Percentiles rank a stretch among this genome's conserved stretches.
These are phyloP conservation scores for Fraxinus baroniana DNA, from an alignment of 305 asterid species.

Conservation along the genomic window DNA sequence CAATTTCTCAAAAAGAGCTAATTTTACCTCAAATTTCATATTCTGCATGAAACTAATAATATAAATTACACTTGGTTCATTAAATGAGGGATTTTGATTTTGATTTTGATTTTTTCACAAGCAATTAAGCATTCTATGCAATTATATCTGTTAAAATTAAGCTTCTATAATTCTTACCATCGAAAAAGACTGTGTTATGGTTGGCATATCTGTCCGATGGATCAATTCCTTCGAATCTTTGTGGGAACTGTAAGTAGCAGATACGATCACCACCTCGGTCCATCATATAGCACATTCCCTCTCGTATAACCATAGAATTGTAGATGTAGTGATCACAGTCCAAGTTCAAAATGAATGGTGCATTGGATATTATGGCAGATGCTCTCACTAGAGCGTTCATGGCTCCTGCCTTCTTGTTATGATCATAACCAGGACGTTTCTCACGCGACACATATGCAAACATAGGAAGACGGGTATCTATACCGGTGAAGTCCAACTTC, in stretches of 20 bases:
- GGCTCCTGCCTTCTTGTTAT: slow-evolving; percentile 97
- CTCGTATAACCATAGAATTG: slow-evolving; percentile 69
- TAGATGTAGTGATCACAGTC: slow-evolving; percentile 94
- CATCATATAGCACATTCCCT: slow-evolving; percentile 98
- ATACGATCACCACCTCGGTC: slow-evolving; percentile 96
- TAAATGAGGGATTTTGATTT: no score
- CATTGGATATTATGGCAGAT: slow-evolving; percentile 90
- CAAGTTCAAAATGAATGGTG: slow-evolving; percentile 87
- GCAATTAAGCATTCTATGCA: background rate
- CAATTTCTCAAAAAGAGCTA: background rate
- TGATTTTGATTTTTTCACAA: no score
- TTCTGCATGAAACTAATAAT: background rate
- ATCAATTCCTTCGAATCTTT: slow-evolving; percentile 95
- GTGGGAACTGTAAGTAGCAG: slow-evolving; percentile 95
- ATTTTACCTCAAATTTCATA: background rate
- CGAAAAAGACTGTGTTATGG: slow-evolving; percentile 92
- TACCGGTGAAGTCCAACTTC: slow-evolving; percentile 67
- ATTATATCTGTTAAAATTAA: background rate
- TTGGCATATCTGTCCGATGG: slow-evolving; percentile 98
- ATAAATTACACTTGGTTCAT: background rate
- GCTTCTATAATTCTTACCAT: slow-evolving; percentile 43
- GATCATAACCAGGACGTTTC: slow-evolving; percentile 83
- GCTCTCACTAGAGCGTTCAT: slow-evolving; percentile 96
- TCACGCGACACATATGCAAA: slow-evolving; percentile 93
- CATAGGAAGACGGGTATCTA: slow-evolving; percentile 84